A percentile compares a stretch with the other conserved stretches of the same genome.
These are phyloP conservation scores for Spathaspora gorwiae DNA, from an alignment of 805 yeast genomes.

Conservation along the genomic window DNA sequence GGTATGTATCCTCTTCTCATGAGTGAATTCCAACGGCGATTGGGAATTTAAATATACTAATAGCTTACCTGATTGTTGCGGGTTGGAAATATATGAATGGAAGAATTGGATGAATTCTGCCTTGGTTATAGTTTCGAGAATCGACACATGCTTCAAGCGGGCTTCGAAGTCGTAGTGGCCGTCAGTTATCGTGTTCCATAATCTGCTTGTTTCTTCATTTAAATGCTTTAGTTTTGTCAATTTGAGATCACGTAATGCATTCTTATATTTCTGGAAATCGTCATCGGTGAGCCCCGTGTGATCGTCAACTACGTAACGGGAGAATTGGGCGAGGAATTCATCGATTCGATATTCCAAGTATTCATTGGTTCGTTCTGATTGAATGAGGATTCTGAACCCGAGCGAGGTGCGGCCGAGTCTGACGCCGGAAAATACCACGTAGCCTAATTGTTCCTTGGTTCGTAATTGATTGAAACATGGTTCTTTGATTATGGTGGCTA, in stretches of 20 bases:
- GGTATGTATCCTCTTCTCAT: slow-evolving; percentile 17
- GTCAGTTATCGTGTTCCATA: slow-evolving; percentile 61
- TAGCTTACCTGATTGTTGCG: slow-evolving; percentile 15
- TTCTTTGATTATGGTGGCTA: slow-evolving; percentile 72
- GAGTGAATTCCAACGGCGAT: slow-evolving; percentile 14
- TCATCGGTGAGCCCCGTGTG: slow-evolving; percentile 60
- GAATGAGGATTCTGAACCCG: slow-evolving; percentile 73
- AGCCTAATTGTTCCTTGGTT: slow-evolving; percentile 93
- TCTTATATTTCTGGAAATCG: slow-evolving; percentile 65
- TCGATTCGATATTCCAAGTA: slow-evolving; percentile 76
- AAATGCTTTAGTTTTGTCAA: slow-evolving; percentile 72
- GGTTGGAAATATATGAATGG: slow-evolving; percentile 24
- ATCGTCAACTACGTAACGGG: slow-evolving; percentile 38
- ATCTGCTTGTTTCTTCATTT: slow-evolving; percentile 65
- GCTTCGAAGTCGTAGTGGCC: slow-evolving; percentile 77
- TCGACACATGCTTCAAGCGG: slow-evolving; percentile 51
- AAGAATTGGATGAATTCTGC: slow-evolving; percentile 56
- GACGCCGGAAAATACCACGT: slow-evolving; percentile 81
- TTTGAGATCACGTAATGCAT: slow-evolving; percentile 62
- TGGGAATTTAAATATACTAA: slow-evolving; percentile 53
- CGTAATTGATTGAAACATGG: slow-evolving; percentile 87
- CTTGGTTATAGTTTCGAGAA: slow-evolving; percentile 51
- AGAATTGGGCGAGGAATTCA: slow-evolving; percentile 52
- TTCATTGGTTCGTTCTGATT: slow-evolving; percentile 72
- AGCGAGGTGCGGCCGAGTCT: slow-evolving; percentile 65